A percentile compares a stretch with the other conserved stretches of the same genome.
phyloP scores from a whole-genome alignment of 1,284 basidiomycete species.

The Tilletia setariae region DNA sequence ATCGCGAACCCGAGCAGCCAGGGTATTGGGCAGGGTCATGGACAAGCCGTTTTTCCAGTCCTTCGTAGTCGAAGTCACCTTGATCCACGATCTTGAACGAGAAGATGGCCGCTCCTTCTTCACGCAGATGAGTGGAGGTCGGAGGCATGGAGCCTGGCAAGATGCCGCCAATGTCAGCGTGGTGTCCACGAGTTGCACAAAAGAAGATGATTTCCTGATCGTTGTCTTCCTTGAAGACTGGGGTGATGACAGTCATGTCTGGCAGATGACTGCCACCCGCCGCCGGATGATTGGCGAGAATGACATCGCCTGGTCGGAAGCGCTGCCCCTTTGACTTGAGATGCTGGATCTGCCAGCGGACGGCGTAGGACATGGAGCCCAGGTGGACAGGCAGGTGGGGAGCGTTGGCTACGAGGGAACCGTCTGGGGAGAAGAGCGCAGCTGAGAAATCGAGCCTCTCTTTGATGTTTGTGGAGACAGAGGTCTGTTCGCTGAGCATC shows the following conservation, averaged over 20 bases:
- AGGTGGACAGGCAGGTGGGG: slow-evolving; percentile 72
- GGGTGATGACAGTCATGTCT: slow-evolving; percentile 84
- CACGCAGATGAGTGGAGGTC: slow-evolving; percentile 79
- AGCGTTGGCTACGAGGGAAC: slow-evolving; percentile 85
- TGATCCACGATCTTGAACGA: slow-evolving; percentile 87
- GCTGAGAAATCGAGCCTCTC: slow-evolving; percentile 81
- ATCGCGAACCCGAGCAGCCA: slow-evolving; percentile 55
- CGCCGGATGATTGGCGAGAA: slow-evolving; percentile 84
- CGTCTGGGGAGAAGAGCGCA: slow-evolving; percentile 83
- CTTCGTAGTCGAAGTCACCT: slow-evolving; percentile 75
- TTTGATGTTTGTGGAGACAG: slow-evolving; percentile 86
- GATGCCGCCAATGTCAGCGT: slow-evolving; percentile 68
- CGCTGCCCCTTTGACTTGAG: slow-evolving; percentile 56
- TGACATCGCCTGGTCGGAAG: slow-evolving; percentile 75
- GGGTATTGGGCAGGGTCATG: slow-evolving; percentile 77
- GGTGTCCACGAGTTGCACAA: slow-evolving; percentile 75
- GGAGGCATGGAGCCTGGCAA: slow-evolving; percentile 89
- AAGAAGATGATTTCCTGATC: slow-evolving; percentile 79
- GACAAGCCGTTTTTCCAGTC: slow-evolving; percentile 73
- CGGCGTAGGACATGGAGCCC: slow-evolving; percentile 64
- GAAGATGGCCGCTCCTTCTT: slow-evolving; percentile 88
- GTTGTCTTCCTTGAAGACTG: slow-evolving; percentile 67
- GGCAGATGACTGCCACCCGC: slow-evolving; percentile 68
- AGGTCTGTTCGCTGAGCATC: slow-evolving; percentile 63
- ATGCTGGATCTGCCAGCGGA: slow-evolving; percentile 80